Evolutionary conservation across 1,139 yeast genomes (phyloP), one percentile per base, ranked within the genome.

Genomic region (Hyphopichia khmerensis): DNA sequence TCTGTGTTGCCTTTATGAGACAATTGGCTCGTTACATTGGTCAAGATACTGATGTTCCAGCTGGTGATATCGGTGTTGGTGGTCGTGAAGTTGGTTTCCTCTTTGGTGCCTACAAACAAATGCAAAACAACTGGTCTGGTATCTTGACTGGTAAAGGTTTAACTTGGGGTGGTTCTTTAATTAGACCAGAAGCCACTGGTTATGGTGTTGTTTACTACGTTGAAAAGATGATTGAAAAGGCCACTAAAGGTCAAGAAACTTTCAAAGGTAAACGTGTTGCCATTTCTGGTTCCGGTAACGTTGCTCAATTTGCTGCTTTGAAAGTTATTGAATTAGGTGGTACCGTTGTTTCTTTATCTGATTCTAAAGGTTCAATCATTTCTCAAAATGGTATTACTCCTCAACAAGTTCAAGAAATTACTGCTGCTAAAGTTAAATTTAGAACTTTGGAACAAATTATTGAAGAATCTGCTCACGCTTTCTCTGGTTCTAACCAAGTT

Each of bases 161-260:
- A 64, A 75, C 84, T 67, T 93, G 97, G 96, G 99, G 99, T 80
- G 99, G 98, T 65, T 91, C 98, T 59, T 80, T 91, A 67, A 90
- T 93, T 73, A 87, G 99, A 75, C 96, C 98, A 53, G 99, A 93
- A 80, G 99, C 99, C 53, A 93, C 99, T 51, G 99, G 99, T 71
- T 93, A 84, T 77, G 99, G 99, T 73, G 77, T 87, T 49, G 95
- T 93, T 54, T 93, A 93, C 84, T 91, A 88, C 75, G 95, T 91
- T 55, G 96, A 89, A 75, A 89, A 91, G 75, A 93, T 91, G 97
- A 89, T 93, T 70, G 95, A 89, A 75, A 84, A 83, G 69, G 96
- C 96, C 51, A 77, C 95, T 51, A 68, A 79, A 54, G 96, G 96
- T 67, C 82, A 84, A 72, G 96, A 90, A 75, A 66, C 90, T 47